These are phyloP conservation scores for Hysterium pulicare DNA, from an alignment of 2,329 filamentous ascomycete species.

Conservation along the genomic window DNA sequence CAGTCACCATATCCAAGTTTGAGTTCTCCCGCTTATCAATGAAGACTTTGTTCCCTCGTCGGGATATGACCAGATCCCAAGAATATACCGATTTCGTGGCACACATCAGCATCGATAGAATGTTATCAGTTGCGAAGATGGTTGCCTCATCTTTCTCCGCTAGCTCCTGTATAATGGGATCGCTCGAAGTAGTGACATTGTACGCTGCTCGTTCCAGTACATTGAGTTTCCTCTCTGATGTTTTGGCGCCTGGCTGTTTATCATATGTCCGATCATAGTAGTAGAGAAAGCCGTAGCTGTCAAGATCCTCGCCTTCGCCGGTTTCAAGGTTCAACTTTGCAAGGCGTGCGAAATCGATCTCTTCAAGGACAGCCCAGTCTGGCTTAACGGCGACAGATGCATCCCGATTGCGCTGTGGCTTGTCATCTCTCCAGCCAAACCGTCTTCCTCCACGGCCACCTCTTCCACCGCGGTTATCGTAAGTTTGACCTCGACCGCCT, in stretches of 20 bases:
- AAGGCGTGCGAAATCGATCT: slow-evolving; percentile 96
- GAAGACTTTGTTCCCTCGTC: slow-evolving; percentile 95
- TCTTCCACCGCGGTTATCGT: slow-evolving; percentile 67
- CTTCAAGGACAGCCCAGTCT: slow-evolving; percentile 92
- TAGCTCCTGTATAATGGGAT: slow-evolving; percentile 94
- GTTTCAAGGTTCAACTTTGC: slow-evolving; percentile 94
- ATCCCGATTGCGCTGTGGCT: slow-evolving; percentile 93
- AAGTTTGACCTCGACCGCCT: slow-evolving; percentile 61
- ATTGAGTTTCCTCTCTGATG: slow-evolving; percentile 79
- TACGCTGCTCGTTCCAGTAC: slow-evolving; percentile 92
- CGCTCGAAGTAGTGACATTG: slow-evolving; percentile 94
- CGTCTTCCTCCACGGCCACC: slow-evolving; percentile 74
- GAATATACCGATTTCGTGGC: slow-evolving; percentile 94
- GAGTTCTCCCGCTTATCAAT: slow-evolving; percentile 97
- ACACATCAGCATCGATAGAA: slow-evolving; percentile 99
- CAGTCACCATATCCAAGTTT: slow-evolving; percentile 92
- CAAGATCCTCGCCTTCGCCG: slow-evolving; percentile 90
- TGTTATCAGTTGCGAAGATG: slow-evolving; percentile 95
- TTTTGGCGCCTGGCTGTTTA: slow-evolving; percentile 82
- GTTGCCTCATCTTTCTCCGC: slow-evolving; percentile 94
- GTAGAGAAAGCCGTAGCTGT: slow-evolving; percentile 95
- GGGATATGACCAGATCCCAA: slow-evolving; percentile 94
- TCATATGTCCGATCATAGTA: slow-evolving; percentile 96
- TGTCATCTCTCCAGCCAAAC: slow-evolving; percentile 99
- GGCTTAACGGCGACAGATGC: slow-evolving; percentile 94